Evolutionary conservation across 371 early-diverging fungal species (phyloP).

Genomic region (Apophysomyces ossiformis): DNA sequence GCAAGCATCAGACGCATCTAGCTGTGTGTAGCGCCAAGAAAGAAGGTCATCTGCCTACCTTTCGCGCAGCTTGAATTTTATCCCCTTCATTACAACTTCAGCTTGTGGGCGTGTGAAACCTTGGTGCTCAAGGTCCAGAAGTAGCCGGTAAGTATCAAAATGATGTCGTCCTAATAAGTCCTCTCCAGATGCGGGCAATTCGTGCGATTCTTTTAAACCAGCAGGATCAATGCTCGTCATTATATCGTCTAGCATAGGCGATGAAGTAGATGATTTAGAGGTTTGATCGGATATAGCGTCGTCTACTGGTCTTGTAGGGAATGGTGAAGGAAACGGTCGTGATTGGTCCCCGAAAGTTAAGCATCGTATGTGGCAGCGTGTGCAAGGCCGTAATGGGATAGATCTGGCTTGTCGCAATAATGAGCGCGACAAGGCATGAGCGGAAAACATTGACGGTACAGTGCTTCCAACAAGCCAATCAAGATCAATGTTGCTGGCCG

Average conservation of each 20-base stretch:
- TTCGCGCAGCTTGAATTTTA: slow-evolving; percentile 67
- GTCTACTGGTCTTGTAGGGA: slow-evolving; percentile 41
- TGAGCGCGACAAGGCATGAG: neutral
- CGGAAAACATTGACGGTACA: neutral
- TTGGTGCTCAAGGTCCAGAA: slow-evolving; percentile 61
- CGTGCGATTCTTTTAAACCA: neutral
- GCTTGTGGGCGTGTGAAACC: slow-evolving; percentile 75
- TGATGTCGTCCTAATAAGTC: slow-evolving; percentile 40
- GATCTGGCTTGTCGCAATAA: neutral
- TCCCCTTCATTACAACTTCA: slow-evolving; percentile 72
- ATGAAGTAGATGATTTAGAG: neutral
- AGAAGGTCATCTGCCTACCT: slow-evolving; percentile 33
- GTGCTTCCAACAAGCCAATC: no score
- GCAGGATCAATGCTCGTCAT: slow-evolving; percentile 1
- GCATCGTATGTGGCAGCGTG: neutral
- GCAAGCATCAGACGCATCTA: neutral
- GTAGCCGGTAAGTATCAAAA: slow-evolving; percentile 76
- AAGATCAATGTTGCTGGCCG: no score
- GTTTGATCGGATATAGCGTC: neutral
- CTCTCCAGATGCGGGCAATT: neutral
- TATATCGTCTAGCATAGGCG: slow-evolving; percentile 8
- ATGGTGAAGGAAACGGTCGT: slow-evolving; percentile 45
- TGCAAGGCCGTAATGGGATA: neutral
- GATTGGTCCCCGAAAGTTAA: slow-evolving; percentile 16
- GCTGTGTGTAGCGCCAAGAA: neutral